phyloP scores from a whole-genome alignment of 495 filamentous ascomycete species.

The Neurospora terricola region DNA sequence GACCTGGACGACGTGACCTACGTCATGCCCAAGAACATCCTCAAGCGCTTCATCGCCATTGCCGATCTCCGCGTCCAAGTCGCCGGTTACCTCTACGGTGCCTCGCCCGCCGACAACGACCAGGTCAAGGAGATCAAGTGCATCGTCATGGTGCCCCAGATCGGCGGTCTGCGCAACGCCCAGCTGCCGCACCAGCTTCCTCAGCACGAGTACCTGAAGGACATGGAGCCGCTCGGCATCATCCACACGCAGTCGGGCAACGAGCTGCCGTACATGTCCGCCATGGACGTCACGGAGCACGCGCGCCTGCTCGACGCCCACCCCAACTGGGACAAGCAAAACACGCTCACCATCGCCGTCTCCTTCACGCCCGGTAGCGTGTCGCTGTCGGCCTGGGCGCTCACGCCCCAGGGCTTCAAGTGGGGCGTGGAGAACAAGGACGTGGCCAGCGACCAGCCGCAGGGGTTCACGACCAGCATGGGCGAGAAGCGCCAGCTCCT shows the following conservation, averaged over 20 bases:
- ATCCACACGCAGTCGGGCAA: constrained; percentile 95
- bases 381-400: constrained; percentile 82
- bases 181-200: constrained; percentile 87
- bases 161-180: constrained; percentile 85
- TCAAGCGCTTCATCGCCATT: constrained; percentile 98
- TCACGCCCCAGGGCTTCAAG: constrained; percentile 86
- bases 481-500: constrained; percentile 92
- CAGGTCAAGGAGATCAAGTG: constrained; percentile 94
- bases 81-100: constrained; percentile 89
- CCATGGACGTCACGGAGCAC: constrained; percentile 88
- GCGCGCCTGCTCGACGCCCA: constrained; percentile 79
- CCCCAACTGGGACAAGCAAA: constrained; percentile 80
- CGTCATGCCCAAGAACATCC: constrained; percentile 97
- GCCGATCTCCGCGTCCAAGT: constrained; percentile 95
- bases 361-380: constrained; percentile 98
- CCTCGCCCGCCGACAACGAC: constrained; percentile 85
- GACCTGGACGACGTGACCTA: constrained; percentile 77
- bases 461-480: constrained; percentile 86
- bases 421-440: constrained; percentile 98
- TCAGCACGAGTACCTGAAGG: constrained; percentile 82
- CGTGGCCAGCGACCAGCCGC: constrained; percentile 77
- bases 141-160: constrained; percentile 96
- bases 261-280: constrained; percentile 92
- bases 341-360: constrained; percentile 86
- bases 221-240: constrained; percentile 83